A percentile compares a stretch with the other conserved stretches of the same genome.
Conservation (phyloP, 2,329 filamentous ascomycete species). For the Scytalidium sp. region DNA sequence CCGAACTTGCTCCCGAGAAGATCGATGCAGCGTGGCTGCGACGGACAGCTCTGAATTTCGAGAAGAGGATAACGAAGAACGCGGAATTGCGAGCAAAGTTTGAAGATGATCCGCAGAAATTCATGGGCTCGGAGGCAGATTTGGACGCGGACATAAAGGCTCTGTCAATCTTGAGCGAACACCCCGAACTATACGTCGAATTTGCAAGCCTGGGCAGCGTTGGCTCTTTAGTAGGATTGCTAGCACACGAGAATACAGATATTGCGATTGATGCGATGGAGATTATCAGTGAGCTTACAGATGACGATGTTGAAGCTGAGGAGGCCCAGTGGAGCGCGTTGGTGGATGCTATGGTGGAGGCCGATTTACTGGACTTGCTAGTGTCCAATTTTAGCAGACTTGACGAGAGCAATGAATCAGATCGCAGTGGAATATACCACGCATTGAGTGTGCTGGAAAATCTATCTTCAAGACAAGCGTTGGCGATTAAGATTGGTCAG, state of each 20-base stretch:
- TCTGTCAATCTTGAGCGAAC: conserved; percentile 82
- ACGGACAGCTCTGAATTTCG: conserved; percentile 77
- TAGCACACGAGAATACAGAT: conserved; percentile 95
- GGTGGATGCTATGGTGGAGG: conserved; percentile 63
- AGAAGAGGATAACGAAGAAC: conserved; percentile 89
- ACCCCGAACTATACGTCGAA: conserved; percentile 77
- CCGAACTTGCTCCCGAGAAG: conserved; percentile 57
- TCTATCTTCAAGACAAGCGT: conserved; percentile 66
- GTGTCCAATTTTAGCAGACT: conserved; percentile 76
- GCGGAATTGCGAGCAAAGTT: conserved; percentile 83
- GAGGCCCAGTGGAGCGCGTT: conserved; percentile 78
- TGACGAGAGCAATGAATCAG: conserved; percentile 71
- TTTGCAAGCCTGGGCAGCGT: conserved; percentile 74
- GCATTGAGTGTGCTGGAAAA: conserved; percentile 82
- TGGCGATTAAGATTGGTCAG: conserved; percentile 69
- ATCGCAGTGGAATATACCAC: conserved; percentile 84
- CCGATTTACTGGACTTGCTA: conserved; percentile 71
- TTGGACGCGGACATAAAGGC: conserved; percentile 85
- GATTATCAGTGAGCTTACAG: conserved; percentile 85
- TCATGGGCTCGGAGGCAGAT: conserved; percentile 84
- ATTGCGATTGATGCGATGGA: conserved; percentile 91
- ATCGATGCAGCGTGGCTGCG: conserved; percentile 84
- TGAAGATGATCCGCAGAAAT: conserved; percentile 75
- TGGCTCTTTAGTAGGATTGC: conserved; percentile 70
- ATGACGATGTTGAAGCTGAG: conserved; percentile 83